Percentiles rank a stretch among this genome's conserved stretches.
Evolutionary conservation across 2,329 filamentous ascomycete genomes (phyloP).

Genomic region (Phialemonium atrogriseum): DNA sequence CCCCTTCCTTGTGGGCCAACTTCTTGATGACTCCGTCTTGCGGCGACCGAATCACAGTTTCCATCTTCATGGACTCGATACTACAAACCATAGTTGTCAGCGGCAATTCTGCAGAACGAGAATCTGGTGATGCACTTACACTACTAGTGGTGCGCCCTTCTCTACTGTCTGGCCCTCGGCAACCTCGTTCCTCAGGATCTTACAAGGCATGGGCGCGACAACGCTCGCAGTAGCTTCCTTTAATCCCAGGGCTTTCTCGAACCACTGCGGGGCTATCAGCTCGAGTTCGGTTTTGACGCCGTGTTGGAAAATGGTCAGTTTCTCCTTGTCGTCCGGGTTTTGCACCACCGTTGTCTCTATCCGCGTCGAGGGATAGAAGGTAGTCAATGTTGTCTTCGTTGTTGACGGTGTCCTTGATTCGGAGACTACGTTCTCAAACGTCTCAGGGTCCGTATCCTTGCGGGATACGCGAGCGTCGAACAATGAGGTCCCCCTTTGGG

Average conservation of each 20-base stretch:
- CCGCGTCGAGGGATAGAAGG: conserved; percentile 75
- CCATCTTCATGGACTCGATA: conserved; percentile 88
- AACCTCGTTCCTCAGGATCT: conserved; percentile 85
- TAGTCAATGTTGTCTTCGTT: conserved; percentile 41
- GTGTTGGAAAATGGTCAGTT: conserved; percentile 69
- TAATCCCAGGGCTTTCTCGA: conserved; percentile 76
- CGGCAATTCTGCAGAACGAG: not conserved
- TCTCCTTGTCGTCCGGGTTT: conserved; percentile 39
- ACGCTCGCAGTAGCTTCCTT: conserved; percentile 78
- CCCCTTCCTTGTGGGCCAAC: conserved; percentile 66
- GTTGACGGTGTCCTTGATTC: conserved; percentile 23
- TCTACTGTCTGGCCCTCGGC: conserved; percentile 71
- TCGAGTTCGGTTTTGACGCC: conserved; percentile 51
- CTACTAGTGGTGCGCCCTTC: conserved; percentile 80
- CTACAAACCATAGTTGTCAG: conserved; percentile 28
- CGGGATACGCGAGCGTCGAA: conserved; percentile 39
- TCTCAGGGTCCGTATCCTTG: conserved; percentile 27
- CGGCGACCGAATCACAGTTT: conserved; percentile 72
- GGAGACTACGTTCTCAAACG: conserved; percentile 38
- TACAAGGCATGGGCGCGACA: conserved; percentile 93
- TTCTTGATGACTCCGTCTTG: conserved; percentile 64
- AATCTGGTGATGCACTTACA: too few species aligned
- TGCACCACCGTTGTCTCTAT: conserved; percentile 71
- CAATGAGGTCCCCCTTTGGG: conserved; percentile 37
- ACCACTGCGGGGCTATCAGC: conserved; percentile 64